These are phyloP conservation scores for Colletotrichum gloeosporioides DNA, from an alignment of 2,329 filamentous ascomycete species.

Conservation along the genomic window DNA sequence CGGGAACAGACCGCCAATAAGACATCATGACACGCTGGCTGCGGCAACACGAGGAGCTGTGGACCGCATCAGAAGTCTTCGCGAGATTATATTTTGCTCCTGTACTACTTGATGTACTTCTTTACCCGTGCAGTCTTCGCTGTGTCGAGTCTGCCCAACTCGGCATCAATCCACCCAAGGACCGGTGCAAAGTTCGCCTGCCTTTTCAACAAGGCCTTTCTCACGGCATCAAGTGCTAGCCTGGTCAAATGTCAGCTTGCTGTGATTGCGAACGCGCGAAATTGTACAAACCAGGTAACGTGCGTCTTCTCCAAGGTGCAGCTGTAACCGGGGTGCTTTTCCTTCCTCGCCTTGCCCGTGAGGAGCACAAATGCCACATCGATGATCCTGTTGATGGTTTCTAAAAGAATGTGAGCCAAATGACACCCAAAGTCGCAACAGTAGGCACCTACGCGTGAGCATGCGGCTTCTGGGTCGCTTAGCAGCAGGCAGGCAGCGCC, in stretches of 20 bases:
- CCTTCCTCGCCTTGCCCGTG: constrained; percentile 55
- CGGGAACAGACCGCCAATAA: not conserved
- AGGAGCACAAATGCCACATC: constrained; percentile 70
- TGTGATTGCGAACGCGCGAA: not conserved
- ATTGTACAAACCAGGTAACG: constrained; percentile 61
- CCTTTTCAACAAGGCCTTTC: not conserved
- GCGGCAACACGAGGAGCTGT: not conserved
- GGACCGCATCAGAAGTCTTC: not conserved
- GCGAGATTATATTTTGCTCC: not conserved
- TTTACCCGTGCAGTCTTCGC: not conserved
- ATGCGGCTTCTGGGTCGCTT: constrained; percentile 64
- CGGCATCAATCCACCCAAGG: constrained; percentile 5
- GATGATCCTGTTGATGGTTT: constrained; percentile 69
- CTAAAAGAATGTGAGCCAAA: constrained; percentile 37
- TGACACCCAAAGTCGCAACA: not conserved
- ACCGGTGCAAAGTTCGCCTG: constrained; percentile 15
- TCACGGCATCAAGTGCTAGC: constrained; percentile 16
- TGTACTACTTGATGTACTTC: not conserved
- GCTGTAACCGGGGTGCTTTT: constrained; percentile 54
- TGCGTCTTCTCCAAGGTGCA: constrained; percentile 68
- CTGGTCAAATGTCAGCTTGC: not conserved
- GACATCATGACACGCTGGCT: not conserved
- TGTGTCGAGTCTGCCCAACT: not conserved
- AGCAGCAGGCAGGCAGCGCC: constrained; percentile 59
- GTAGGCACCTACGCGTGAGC: constrained; percentile 62